Conservation (phyloP, 2,329 filamentous ascomycete species). For the Cyclaneusma minus region DNA sequence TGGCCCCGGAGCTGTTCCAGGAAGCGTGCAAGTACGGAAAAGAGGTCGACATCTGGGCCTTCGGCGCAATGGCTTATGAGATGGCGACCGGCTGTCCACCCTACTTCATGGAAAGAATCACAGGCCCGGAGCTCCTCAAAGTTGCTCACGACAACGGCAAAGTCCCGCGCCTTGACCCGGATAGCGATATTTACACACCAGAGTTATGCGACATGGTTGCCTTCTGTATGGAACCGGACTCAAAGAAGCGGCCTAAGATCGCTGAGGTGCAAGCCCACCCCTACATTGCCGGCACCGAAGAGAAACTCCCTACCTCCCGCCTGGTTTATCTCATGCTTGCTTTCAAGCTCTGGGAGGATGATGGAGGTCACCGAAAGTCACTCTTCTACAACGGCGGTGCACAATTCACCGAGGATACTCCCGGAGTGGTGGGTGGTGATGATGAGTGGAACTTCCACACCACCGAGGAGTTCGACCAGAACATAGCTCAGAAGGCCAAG, state of each 20-base stretch:
- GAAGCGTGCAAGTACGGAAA: slow-evolving; percentile 49
- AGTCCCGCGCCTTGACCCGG: slow-evolving; percentile 54
- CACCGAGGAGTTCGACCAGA: slow-evolving; percentile 46
- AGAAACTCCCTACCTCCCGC: slow-evolving; percentile 45
- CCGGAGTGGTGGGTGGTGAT: slow-evolving; percentile 28
- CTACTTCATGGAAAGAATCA: slow-evolving; percentile 39
- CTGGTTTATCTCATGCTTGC: slow-evolving; percentile 53
- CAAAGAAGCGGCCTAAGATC: slow-evolving; percentile 52
- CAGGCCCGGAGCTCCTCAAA: slow-evolving; percentile 26
- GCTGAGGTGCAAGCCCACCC: slow-evolving; percentile 53
- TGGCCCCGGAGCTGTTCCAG: slow-evolving; percentile 67
- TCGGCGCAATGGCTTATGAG: slow-evolving; percentile 67
- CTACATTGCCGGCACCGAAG: slow-evolving; percentile 48
- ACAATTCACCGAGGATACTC: slow-evolving; percentile 26
- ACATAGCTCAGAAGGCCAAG: slow-evolving; percentile 28
- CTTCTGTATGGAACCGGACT: slow-evolving; percentile 57
- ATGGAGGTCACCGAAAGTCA: slow-evolving; percentile 54
- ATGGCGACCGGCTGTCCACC: slow-evolving; percentile 67
- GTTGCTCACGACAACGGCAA: slow-evolving; percentile 42
- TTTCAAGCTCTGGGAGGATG: slow-evolving; percentile 62
- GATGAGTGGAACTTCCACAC: slow-evolving; percentile 57
- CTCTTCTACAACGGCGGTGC: slow-evolving; percentile 45
- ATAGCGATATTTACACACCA: slow-evolving; percentile 52
- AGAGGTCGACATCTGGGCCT: slow-evolving; percentile 73
- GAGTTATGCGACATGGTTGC: slow-evolving; percentile 54